Evolutionary conservation across 352 stramenopile species (phyloP), one percentile per base, ranked within the genome.

Genomic region (Albugo laibachii): DNA sequence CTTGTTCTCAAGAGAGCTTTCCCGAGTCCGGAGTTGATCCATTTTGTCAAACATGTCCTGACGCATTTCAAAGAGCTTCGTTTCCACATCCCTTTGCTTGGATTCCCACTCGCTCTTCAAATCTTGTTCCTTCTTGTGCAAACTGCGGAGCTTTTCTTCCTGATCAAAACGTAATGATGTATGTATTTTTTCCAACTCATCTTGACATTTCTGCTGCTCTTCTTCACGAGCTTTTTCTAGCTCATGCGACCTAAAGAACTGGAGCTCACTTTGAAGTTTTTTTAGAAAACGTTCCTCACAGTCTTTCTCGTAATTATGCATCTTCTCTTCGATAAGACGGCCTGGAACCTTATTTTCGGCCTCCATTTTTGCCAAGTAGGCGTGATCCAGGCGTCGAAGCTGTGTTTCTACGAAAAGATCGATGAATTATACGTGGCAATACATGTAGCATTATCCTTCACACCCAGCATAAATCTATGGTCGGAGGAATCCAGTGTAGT

Each of bases 31-130:
- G 1, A 79, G 54, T 36, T 65, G 63, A 44, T 85, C 73, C 52
- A 79, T 66, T 13, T 85, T 65, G 48, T 73, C 65, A 27, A 83
- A 82, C 11, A 85, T 49, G 8, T 53, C 55, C 52, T 85, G 73
- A 0, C 73, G 53, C 3, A 61, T 79, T 51, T 73, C 65, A 44
- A 83, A 85, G n/a, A 82, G 43, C 11, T 66, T 68, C 5, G 59
- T 63, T 47, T 85, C 73, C 0, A 85, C 47, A 43, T 80, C 64
- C 0, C 63, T 67, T 52, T 60, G 57, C 10, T 67, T 63, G 0
- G 56, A 48, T 6, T 68, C 57, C 56, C 79, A 81, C 24, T 52
- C 54, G 39, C 80, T 52, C 19, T 85, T 69, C n/a, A 82, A 53
- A 19, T 83, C 67, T 16, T 59, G 62, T 31, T 81, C 60, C n/a